phyloP scores from a whole-genome alignment of 768 basidiomycete species.

The Suillus brevipes region DNA sequence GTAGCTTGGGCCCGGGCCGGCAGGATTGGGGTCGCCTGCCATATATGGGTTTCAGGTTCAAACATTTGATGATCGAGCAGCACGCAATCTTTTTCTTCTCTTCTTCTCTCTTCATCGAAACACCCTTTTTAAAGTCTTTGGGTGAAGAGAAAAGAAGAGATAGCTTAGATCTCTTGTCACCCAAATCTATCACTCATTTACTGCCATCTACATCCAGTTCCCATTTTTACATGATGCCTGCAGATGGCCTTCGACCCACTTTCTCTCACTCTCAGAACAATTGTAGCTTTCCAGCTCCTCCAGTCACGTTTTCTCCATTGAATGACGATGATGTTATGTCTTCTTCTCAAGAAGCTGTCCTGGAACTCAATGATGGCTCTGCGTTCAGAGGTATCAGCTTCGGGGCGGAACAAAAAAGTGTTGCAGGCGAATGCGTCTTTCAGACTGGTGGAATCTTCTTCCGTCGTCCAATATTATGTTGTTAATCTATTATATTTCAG shows the following conservation, averaged over 20 bases:
- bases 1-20: neutral
- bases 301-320: constrained; percentile 35
- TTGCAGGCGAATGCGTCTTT: constrained; percentile 98
- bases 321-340: constrained; percentile 17
- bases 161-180: constrained; percentile 10
- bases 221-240: constrained; percentile 16
- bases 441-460: constrained; percentile 79
- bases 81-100: constrained; percentile 26
- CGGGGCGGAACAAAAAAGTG: constrained; percentile 86
- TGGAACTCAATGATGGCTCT: constrained; percentile 90
- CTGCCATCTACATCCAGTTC: neutral
- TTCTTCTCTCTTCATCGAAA: constrained; percentile 54
- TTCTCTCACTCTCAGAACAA: constrained; percentile 48
- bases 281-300: constrained; percentile 34
- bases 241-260: constrained; percentile 37
- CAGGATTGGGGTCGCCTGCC: neutral
- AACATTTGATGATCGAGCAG: neutral
- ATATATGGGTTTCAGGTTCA: constrained; percentile 2
- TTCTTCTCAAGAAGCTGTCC: constrained; percentile 56
- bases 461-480: constrained; percentile 10
- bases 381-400: constrained; percentile 89
- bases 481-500: constrained; percentile 43
- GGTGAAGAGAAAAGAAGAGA: constrained; percentile 52
- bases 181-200: constrained; percentile 7
- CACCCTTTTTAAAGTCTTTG: constrained; percentile 26